These are phyloP conservation scores for Blastobotrys buckinghamii DNA, from an alignment of 1,139 yeast species.

Conservation along the genomic window DNA sequence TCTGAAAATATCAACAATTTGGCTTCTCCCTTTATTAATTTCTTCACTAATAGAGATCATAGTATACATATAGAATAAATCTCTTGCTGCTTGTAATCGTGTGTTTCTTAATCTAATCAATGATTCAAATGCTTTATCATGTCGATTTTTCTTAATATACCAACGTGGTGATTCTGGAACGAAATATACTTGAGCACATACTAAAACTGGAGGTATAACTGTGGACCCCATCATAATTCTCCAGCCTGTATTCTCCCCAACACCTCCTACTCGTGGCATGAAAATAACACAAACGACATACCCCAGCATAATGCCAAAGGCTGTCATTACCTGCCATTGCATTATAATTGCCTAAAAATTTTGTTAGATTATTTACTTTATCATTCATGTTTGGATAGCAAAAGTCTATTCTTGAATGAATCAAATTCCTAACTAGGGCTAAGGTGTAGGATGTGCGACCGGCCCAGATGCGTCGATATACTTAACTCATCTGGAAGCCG, in stretches of 20 bases:
- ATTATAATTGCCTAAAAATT: constrained; percentile 74
- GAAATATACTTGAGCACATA: constrained; percentile 23
- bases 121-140: constrained; percentile 6
- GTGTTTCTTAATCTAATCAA: constrained; percentile 35
- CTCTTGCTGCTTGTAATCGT: constrained; percentile 65
- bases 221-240: constrained; percentile 43
- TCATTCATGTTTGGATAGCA: no score
- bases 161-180: constrained; percentile 52
- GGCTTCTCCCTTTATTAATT: constrained; percentile 36
- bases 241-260: constrained; percentile 52
- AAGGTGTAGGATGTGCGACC: no score
- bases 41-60: constrained; percentile 62
- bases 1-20: constrained; percentile 46
- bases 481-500: no score
- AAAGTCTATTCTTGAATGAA: no score
- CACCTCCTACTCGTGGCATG: constrained; percentile 38
- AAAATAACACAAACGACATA: constrained; percentile 66
- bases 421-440: no score
- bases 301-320: constrained; percentile 80
- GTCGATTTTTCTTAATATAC: constrained; percentile 29
- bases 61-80: constrained; percentile 64
- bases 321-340: constrained; percentile 90
- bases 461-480: no score
- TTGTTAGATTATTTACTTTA: no score
- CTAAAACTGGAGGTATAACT: constrained; percentile 38